Evolutionary conservation across 2,329 filamentous ascomycete genomes (phyloP).

Genomic region (Cladosporium oxysporum): DNA sequence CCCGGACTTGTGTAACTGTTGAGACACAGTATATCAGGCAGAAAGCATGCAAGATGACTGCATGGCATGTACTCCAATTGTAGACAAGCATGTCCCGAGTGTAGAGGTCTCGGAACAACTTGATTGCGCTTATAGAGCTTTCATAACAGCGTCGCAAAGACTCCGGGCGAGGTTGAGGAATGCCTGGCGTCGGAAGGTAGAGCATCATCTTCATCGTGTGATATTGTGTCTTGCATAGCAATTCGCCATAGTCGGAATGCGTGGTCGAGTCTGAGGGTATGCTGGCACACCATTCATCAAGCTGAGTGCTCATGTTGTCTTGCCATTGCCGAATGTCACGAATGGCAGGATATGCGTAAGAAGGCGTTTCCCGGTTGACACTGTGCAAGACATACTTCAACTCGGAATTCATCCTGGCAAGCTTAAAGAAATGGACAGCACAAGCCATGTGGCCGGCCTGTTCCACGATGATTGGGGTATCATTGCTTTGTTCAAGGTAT

Average conservation of each 20-base stretch:
- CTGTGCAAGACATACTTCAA: constrained; percentile 11
- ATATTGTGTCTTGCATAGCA: not conserved
- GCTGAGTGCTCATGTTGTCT: not conserved
- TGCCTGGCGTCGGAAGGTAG: not conserved
- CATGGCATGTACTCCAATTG: constrained; percentile 6
- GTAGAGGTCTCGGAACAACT: not conserved
- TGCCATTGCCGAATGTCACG: constrained; percentile 1
- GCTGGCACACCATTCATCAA: not conserved
- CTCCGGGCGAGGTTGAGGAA: not conserved
- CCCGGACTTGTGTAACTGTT: not conserved
- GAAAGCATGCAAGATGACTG: constrained; percentile 4
- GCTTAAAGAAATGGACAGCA: not conserved
- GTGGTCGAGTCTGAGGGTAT: not conserved
- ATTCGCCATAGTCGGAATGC: not conserved
- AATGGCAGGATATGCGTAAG: not conserved
- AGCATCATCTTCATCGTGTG: constrained; percentile 1
- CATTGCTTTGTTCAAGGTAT: not conserved
- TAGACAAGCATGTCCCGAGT: not conserved
- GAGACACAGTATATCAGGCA: not conserved
- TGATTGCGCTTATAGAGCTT: not conserved
- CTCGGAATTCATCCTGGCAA: constrained; percentile 3
- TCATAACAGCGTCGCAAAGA: not conserved
- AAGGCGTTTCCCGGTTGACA: not conserved
- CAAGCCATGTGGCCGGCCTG: not conserved
- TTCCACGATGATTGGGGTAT: not conserved